A percentile compares a stretch with the other conserved stretches of the same genome.
phyloP scores from a whole-genome alignment of 345 rosid species.

The Tarenaya hassleriana region DNA sequence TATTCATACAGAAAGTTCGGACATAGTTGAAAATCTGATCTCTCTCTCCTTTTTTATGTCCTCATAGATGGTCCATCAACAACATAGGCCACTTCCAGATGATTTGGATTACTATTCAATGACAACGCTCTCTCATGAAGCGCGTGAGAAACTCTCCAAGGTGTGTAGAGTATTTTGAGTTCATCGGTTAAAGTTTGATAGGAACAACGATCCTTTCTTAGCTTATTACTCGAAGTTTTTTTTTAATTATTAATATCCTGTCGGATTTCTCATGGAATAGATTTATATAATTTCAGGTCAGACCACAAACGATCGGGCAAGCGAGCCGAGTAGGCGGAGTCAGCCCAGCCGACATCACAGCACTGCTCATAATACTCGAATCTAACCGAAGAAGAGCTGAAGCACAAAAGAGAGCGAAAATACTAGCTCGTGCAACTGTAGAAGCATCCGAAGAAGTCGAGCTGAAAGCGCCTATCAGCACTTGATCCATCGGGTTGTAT shows the following conservation, averaged over 20 bases:
- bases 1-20: not conserved
- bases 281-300: slow-evolving; percentile 47
- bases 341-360: slow-evolving; percentile 92
- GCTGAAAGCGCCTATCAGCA: slow-evolving; percentile 26
- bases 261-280: slow-evolving; percentile 15
- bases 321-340: slow-evolving; percentile 97
- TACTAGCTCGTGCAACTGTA: slow-evolving; percentile 31
- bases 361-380: slow-evolving; percentile 78
- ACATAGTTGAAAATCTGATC: no score
- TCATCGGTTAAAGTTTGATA: slow-evolving; percentile 2
- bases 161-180: slow-evolving; percentile 33
- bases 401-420: slow-evolving; percentile 47
- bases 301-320: slow-evolving; percentile 87
- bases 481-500: slow-evolving; percentile 20
- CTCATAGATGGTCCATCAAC: slow-evolving; percentile 75
- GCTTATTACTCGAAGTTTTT: no score
- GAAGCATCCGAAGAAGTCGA: slow-evolving; percentile 26
- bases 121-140: slow-evolving; percentile 81
- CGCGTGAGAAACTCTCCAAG: slow-evolving; percentile 95
- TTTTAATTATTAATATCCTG: no score
- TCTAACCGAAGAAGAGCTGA: slow-evolving; percentile 59
- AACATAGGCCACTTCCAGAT: slow-evolving; percentile 72
- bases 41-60: not conserved
- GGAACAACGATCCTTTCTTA: no score
- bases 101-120: slow-evolving; percentile 83